These are phyloP conservation scores for Paxillus rubicundulus DNA, from an alignment of 768 basidiomycete genomes.

Conservation along the genomic window DNA sequence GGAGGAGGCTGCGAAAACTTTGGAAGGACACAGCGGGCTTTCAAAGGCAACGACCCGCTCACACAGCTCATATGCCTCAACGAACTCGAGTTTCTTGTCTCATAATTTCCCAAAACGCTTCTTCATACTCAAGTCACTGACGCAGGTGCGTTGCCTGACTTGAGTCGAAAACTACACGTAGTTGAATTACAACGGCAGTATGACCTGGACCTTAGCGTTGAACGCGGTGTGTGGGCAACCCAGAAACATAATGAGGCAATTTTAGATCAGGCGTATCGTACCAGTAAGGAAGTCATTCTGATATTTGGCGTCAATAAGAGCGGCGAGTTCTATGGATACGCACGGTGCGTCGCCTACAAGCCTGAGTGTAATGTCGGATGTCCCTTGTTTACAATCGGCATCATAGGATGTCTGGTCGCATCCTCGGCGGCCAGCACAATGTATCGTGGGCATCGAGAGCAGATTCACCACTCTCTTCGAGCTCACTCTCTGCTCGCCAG, in stretches of 20 bases:
- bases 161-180: neutral
- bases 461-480: constrained; percentile 29
- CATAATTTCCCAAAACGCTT: constrained; percentile 83
- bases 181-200: constrained; percentile 40
- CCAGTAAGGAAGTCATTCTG: constrained; percentile 80
- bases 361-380: constrained; percentile 11
- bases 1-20: constrained; percentile 29
- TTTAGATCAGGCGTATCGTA: constrained; percentile 91
- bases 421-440: constrained; percentile 47
- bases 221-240: constrained; percentile 84
- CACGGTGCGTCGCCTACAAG: constrained; percentile 46
- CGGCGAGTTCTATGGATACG: constrained; percentile 94
- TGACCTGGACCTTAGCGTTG: constrained; percentile 77
- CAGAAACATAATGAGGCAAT: constrained; percentile 91
- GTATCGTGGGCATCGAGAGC: constrained; percentile 57
- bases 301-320: constrained; percentile 93
- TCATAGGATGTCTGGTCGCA: constrained; percentile 62
- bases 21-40: neutral
- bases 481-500: constrained; percentile 25
- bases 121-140: constrained; percentile 89
- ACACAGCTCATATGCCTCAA: constrained; percentile 71
- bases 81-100: constrained; percentile 75
- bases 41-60: constrained; percentile 35
- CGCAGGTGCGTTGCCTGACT: constrained; percentile 50
- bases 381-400: constrained; percentile 1